These are phyloP conservation scores for Trifolium subterraneum DNA, from an alignment of 306 rosid species.

Conservation along the genomic window DNA sequence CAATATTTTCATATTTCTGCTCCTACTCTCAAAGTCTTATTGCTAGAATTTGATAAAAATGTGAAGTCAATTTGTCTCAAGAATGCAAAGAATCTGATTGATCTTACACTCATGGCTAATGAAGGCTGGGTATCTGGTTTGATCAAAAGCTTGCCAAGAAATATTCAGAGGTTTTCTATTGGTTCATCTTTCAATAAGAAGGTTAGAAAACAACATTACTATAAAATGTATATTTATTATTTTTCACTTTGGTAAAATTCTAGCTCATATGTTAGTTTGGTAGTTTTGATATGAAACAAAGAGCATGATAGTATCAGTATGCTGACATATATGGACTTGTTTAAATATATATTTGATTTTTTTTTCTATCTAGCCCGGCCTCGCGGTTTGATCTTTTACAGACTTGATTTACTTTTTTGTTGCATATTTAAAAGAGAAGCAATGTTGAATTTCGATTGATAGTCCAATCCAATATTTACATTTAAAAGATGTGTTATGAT, in stretches of 20 bases:
- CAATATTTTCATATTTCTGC: constrained; percentile 12
- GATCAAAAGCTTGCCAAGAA: neutral
- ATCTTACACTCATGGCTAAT: neutral
- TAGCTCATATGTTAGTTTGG: neutral
- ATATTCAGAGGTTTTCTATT: neutral
- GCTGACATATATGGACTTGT: neutral
- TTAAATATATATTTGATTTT: too few relatives aligned
- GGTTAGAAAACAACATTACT: constrained; percentile 23
- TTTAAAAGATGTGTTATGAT: neutral
- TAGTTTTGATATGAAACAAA: neutral
- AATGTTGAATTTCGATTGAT: neutral
- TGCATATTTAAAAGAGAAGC: neutral
- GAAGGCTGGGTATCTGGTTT: neutral
- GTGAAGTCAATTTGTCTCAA: constrained; percentile 25
- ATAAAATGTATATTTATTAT: neutral
- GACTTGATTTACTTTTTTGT: neutral
- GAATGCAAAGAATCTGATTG: neutral
- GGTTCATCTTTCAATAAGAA: neutral
- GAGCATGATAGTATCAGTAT: neutral
- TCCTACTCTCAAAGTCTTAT: neutral
- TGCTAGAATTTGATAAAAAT: neutral
- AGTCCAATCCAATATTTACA: neutral
- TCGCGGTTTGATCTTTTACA: neutral
- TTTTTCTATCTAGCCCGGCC: too few relatives aligned
- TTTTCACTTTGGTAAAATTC: neutral